Base-by-base conservation (phyloP, 2,329 filamentous ascomycete genomes). In the Penicillium sumatraense region DNA sequence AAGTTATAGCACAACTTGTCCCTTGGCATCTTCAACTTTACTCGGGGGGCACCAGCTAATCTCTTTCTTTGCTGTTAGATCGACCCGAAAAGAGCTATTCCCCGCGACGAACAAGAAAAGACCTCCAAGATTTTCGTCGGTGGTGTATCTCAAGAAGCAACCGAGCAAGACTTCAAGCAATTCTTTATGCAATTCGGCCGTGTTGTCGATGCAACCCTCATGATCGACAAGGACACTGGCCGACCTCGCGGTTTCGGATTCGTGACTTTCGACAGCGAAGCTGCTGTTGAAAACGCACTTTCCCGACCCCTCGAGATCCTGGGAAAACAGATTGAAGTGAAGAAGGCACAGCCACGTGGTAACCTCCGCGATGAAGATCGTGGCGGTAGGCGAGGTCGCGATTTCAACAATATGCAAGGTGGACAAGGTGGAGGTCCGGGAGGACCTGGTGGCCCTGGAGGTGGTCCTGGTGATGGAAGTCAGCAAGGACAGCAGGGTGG, bases 161-260 rank as follows among this genome's bases (percentile, higher is more conserved):
- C 91, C 1, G 95, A 99, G 69, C 88, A 93, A 59, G 92, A 98
- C 72, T 99, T 99, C 74, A 92, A 91, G 70, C 89, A 95, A 57
- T 99, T 96, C 77, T 99, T 99, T 78, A 91, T 90, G 69, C 91
- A 96, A 69, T 99, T 98, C 68, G 95, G 95, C 24, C 88, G 93
- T 58, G 95, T 99, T 18, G 89, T 99, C 35, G 95, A 99, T 76
- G 95, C 95, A 2, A 99, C 95, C 0, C 86, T 99, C 2, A 99
- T 99, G 95, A 99, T 99, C 87, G 95, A 99, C 74, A 99, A 99
- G 77, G 95, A 99, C 74, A 99, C 95, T 1, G 95, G 95, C n/a
- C 86, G 95, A 36, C 95, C 95, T 2, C 85, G 95, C 70, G 95
- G 95, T 1, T 99, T 99, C 69, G 95, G 95, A 13, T 99, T 99